Evolutionary conservation across 1,139 yeast genomes (phyloP), one percentile per base, ranked within the genome.

Genomic region (Casaregolazyma suthepensis): DNA sequence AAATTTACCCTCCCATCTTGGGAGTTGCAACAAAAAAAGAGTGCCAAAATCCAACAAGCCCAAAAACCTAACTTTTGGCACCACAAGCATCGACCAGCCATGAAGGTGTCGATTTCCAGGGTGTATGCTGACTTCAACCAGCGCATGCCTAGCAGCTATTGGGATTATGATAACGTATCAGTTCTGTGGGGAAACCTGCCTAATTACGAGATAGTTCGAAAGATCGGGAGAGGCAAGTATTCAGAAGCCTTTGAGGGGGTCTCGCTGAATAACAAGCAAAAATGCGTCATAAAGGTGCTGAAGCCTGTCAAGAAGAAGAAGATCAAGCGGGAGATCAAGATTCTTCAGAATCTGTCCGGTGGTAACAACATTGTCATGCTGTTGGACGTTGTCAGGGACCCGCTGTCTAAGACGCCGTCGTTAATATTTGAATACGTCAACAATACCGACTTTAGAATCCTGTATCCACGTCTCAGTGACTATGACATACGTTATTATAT

Each of bases 281-380:
- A 68, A 50, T 76, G 81, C 56, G 96, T 94, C 50, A 89, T 94
- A 65, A 94, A 94, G 69, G 98, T 93, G 59, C 79, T 94, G 64
- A 94, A 94, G 70, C 99, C 99, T 2, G 98, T 94, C 47, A 93
- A 93, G 72, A 80, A 94, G 71, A 93, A 93, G 79, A 94, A 94
- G 76, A 93, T 94, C 62, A 89, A 88, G 75, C 79, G 99, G 63
- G 99, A 94, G 69, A 90, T 94, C 60, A 86, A 90, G 68, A 93
- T 94, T 56, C 76, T 94, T 63, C 91, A 90, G 71, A 93, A 94
- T 70, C 76, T 94, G 62, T 83, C 87, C 1, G 87, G 86, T 12
- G 96, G 96, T 0, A 89, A 93, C 54, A 93, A 93, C 69, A 80
- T 94, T 55, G 82, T 94, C 53, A 81, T 81, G 51, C 73, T 94